phyloP scores from a whole-genome alignment of 345 rosid genomes.

The Brassica carinata region DNA sequence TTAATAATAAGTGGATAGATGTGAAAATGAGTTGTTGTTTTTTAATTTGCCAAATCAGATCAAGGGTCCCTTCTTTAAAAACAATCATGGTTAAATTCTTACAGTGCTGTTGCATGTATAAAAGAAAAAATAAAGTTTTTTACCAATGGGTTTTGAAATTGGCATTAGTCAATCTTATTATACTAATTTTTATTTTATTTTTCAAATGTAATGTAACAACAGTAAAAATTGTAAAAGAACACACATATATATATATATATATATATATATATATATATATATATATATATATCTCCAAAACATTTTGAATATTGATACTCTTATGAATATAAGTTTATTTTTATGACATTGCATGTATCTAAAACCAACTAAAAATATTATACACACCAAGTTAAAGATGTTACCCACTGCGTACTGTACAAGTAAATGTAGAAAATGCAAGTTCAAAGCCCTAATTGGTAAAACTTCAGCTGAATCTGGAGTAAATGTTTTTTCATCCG shows the following conservation, averaged over 20 bases:
- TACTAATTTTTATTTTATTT: neutral
- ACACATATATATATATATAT: neutral
- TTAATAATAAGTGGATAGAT: no score
- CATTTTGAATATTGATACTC: neutral
- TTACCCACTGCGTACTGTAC: neutral
- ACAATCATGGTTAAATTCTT: neutral
- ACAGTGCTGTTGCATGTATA: neutral
- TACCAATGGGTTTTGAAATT: neutral
- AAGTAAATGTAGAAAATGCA: neutral
- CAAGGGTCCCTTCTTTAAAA: neutral
- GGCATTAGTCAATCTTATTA: neutral
- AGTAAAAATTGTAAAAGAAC: neutral
- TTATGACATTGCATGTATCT: neutral
- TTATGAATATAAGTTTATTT: neutral
- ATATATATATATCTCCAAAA: neutral
- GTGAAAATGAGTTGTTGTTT: no score
- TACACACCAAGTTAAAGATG: neutral
- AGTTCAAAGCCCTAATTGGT: no score
- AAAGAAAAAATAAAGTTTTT: neutral
- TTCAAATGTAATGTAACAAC: neutral
- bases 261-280: neutral
- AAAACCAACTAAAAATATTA: neutral
- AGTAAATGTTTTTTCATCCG: no score
- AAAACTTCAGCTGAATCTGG: no score
- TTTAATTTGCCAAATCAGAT: neutral